A percentile compares a stretch with the other conserved stretches of the same genome.
These are phyloP conservation scores for Chrysopogon serrulatus DNA, from an alignment of 176 grass and related monocot species.

Conservation along the genomic window DNA sequence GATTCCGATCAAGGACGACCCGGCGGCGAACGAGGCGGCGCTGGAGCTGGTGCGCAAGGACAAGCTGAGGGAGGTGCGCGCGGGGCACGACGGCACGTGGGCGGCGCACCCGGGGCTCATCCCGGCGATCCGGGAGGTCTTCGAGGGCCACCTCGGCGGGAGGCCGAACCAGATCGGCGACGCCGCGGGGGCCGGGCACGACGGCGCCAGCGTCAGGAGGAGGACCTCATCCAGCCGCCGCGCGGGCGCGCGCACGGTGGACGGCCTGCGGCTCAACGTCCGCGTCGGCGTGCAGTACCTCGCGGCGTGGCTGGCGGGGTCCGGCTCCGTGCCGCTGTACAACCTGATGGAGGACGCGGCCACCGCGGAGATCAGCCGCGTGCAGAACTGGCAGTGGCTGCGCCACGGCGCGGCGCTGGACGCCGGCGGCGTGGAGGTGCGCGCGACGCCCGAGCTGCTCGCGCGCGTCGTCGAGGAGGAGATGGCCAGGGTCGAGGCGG, in stretches of 20 bases:
- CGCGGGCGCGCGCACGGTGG: slow-evolving; percentile 59
- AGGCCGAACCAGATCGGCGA: slow-evolving; percentile 65
- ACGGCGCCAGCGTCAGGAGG: slow-evolving; percentile 38
- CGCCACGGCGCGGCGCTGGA: slow-evolving; percentile 52
- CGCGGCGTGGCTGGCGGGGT: slow-evolving; percentile 73
- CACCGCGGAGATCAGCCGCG: slow-evolving; percentile 93
- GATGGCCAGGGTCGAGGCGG: slow-evolving; percentile 60
- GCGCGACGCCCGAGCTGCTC: slow-evolving; percentile 66
- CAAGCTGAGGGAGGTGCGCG: slow-evolving; percentile 76
- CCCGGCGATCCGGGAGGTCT: slow-evolving; percentile 67
- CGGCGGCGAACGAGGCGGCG: slow-evolving; percentile 76
- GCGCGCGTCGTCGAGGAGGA: slow-evolving; percentile 75
- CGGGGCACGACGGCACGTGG: slow-evolving; percentile 95
- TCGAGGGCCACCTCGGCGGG: slow-evolving; percentile 54
- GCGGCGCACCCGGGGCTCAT: slow-evolving; percentile 96
- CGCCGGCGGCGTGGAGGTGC: slow-evolving; percentile 36
- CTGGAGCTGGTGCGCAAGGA: slow-evolving; percentile 83
- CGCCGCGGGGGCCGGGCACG: background rate
- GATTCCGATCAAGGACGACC: slow-evolving; percentile 81
- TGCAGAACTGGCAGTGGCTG: slow-evolving; percentile 98
- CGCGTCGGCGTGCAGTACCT: slow-evolving; percentile 86
- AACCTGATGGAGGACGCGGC: slow-evolving; percentile 98
- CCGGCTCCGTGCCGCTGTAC: slow-evolving; percentile 82
- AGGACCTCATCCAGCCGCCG: slow-evolving; percentile 72
- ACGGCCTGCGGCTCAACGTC: slow-evolving; percentile 79